These are phyloP conservation scores for Chaetomiaceae sp. DNA, from an alignment of 2,329 filamentous ascomycete genomes.

Conservation along the genomic window DNA sequence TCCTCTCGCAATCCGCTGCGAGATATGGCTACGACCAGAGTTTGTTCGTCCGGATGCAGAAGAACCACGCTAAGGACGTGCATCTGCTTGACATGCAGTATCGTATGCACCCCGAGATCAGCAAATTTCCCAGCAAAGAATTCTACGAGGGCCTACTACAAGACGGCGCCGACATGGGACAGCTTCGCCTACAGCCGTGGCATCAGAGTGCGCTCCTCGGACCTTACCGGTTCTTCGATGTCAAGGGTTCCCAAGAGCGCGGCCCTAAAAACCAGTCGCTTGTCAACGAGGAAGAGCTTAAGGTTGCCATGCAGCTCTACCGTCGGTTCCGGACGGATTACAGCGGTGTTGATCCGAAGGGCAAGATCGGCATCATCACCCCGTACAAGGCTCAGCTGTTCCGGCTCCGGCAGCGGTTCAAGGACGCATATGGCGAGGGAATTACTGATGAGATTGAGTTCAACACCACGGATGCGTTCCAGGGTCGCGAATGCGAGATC, in stretches of 20 bases:
- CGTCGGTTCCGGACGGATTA: conserved; percentile 73
- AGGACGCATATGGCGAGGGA: conserved; percentile 62
- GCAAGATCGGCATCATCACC: conserved; percentile 94
- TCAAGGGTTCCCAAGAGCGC: conserved; percentile 77
- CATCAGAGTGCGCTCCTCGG: conserved; percentile 75
- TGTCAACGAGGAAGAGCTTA: conserved; percentile 81
- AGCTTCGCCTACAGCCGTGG: conserved; percentile 75
- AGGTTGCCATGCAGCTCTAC: conserved; percentile 81
- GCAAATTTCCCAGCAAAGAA: conserved; percentile 77
- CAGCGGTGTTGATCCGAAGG: conserved; percentile 60
- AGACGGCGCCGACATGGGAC: conserved; percentile 79
- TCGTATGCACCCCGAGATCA: conserved; percentile 98
- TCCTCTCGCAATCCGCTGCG: conserved; percentile 88
- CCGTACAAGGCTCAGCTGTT: conserved; percentile 92
- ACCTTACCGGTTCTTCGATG: conserved; percentile 96
- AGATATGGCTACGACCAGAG: conserved; percentile 95
- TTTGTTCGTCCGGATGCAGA: conserved; percentile 97
- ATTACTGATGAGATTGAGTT: conserved; percentile 85
- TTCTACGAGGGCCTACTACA: conserved; percentile 89
- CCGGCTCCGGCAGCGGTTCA: conserved; percentile 73
- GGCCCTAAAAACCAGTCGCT: conserved; percentile 83
- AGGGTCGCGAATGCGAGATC: conserved; percentile 92
- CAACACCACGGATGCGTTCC: conserved; percentile 98
- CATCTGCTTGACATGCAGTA: conserved; percentile 97
- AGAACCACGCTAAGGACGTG: conserved; percentile 79